Evolutionary conservation across 208 protist species (phyloP), one percentile per base, ranked within the genome.

Genomic region (Acanthamoeba triangularis): DNA sequence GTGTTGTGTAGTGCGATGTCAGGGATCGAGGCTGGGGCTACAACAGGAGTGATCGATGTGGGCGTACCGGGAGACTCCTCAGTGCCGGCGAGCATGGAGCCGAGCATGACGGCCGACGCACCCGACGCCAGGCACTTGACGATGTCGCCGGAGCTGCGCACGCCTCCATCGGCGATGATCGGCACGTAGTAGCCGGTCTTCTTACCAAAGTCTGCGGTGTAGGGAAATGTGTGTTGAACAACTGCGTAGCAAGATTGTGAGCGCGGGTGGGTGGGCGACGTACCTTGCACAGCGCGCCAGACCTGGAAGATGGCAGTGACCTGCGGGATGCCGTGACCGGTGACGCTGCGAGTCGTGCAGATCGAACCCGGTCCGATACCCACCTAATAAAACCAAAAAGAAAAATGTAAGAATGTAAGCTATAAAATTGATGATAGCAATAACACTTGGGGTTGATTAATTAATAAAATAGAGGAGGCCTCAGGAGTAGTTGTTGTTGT

Each of bases 331-430:
- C 96, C 96, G 37, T 78, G 76, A 6, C 94, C 96, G 49, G 95
- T 97, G 2, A 97, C 96, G 20, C 87, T 63, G 80, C 96, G 93
- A 11, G 96, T 97, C 4, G 95, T 97, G 98, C 99, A 61, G 98
- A 99, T 99, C 91, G 98, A 99, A 41, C 99, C 99, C 52, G 98
- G 98, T 95, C 99, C 99, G 99, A 99, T 99, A 80, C 99, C 99
- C 37, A 99, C 98, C 94, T 99, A 96, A 99, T 99, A 25, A 98
- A 98, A 69, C 99, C 99, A 52, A 80, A 80, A 4, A 11, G 18
- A 54, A 28, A 49, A 47, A 72, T 35, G 20, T 67, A 67, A 72
- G 30, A 35, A n/a, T 72, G n/a, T n/a, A n/a, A n/a, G n/a, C n/a
- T n/a, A 18, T 35, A 72, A n/a, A 35, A 72, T 72, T 35, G 11